Percentiles rank a stretch among this genome's conserved stretches.
Evolutionary conservation across 202 grass and related monocot species (phyloP).

Genomic region (Digitaria exilis): DNA sequence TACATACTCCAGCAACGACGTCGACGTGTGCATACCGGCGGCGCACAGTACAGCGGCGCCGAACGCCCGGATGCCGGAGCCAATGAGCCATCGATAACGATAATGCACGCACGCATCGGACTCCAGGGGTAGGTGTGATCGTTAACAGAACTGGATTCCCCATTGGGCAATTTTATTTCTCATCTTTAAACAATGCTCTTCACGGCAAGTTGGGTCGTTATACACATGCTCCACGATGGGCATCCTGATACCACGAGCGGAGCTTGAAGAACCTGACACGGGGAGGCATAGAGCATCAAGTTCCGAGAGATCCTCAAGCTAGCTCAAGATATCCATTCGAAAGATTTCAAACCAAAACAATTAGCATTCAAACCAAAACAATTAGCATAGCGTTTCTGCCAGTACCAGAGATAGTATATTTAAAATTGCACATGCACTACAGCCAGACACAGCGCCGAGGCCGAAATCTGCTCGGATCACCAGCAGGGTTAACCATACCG

Average conservation of each 20-base stretch:
- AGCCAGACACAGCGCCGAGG: background rate
- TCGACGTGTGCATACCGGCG: background rate
- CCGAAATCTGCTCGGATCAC: slow-evolving; percentile 40
- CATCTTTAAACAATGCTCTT: background rate
- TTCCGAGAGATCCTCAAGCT: slow-evolving; percentile 32
- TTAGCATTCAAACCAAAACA: background rate
- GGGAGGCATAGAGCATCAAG: background rate
- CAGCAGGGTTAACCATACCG: too few relatives aligned
- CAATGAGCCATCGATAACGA: background rate
- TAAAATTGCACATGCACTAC: slow-evolving; percentile 10
- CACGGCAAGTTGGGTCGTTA: background rate
- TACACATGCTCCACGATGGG: background rate
- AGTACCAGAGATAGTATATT: background rate
- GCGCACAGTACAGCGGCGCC: slow-evolving; percentile 21
- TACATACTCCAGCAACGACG: background rate
- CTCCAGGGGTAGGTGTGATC: background rate
- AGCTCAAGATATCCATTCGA: background rate
- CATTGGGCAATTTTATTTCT: too few relatives aligned
- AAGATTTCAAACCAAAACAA: background rate
- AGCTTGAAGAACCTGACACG: background rate
- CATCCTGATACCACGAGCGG: background rate
- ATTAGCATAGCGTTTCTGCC: background rate
- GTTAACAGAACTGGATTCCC: background rate
- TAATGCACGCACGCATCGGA: background rate
- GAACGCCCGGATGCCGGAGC: too few relatives aligned